phyloP scores from a whole-genome alignment of 2,329 filamentous ascomycete genomes.

The Thielaviopsis ethacetica region DNA sequence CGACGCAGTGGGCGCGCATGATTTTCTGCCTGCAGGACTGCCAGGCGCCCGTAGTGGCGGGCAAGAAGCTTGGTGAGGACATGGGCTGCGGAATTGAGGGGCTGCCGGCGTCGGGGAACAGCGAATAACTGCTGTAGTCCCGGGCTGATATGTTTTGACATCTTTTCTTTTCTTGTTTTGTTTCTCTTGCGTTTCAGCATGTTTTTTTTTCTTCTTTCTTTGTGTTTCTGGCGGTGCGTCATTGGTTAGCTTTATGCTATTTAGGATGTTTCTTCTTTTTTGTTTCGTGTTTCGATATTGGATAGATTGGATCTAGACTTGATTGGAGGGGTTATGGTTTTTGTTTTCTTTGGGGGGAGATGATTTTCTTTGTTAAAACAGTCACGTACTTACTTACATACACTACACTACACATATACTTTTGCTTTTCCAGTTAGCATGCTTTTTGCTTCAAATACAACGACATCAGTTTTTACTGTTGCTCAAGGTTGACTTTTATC shows the following conservation, averaged over 20 bases:
- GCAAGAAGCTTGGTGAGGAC: constrained; percentile 8
- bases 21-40: constrained; percentile 26
- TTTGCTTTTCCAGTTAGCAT: too few species aligned
- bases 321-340: neutral
- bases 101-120: neutral
- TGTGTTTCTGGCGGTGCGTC: too few species aligned
- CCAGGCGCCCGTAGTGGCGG: constrained; percentile 7
- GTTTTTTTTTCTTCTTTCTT: neutral
- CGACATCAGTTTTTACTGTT: too few species aligned
- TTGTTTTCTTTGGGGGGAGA: neutral
- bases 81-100: constrained; percentile 6
- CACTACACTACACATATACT: too few species aligned
- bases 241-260: neutral
- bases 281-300: neutral
- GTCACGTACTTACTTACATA: too few species aligned
- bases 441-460: too few species aligned
- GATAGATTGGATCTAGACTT: neutral
- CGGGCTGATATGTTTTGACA: neutral
- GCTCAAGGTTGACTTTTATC: too few species aligned
- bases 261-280: neutral
- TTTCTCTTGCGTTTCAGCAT: neutral
- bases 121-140: neutral
- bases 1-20: constrained; percentile 31
- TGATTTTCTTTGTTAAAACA: neutral
- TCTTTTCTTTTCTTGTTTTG: neutral